Evolutionary conservation across 108 stramenopile species (phyloP).

Genomic region (Aurantiochytrium sp.): DNA sequence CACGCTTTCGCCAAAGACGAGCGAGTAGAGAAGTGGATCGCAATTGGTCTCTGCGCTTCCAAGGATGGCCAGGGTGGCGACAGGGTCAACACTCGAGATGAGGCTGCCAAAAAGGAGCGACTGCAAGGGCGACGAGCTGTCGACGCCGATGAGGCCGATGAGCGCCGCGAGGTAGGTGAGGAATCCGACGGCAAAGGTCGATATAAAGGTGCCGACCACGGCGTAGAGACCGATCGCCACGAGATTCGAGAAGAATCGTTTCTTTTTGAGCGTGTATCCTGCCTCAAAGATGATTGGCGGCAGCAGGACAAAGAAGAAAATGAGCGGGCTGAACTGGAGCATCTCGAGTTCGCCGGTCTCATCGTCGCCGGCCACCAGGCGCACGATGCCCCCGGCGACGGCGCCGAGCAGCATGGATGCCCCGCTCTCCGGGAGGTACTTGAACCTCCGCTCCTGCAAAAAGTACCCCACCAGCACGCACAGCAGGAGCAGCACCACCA

Average conservation of each 20-base stretch:
- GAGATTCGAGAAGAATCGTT: constrained; percentile 85
- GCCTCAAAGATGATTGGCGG: constrained; percentile 98
- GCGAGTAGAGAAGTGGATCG: constrained; percentile 78
- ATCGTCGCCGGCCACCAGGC: constrained; percentile 44
- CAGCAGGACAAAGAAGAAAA: constrained; percentile 89
- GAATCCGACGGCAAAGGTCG: constrained; percentile 83
- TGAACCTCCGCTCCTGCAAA: constrained; percentile 61
- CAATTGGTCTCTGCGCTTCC: constrained; percentile 62
- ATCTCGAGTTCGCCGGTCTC: constrained; percentile 43
- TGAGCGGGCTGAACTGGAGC: constrained; percentile 71
- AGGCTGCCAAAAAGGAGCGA: constrained; percentile 83
- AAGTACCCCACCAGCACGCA: constrained; percentile 61
- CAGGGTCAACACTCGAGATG: constrained; percentile 90
- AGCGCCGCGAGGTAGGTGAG: constrained; percentile 63
- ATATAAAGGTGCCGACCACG: constrained; percentile 81
- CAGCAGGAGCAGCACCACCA: constrained; percentile 65
- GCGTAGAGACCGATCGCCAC: constrained; percentile 82
- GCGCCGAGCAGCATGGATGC: constrained; percentile 70
- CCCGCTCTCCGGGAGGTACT: constrained; percentile 67
- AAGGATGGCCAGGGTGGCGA: constrained; percentile 90
- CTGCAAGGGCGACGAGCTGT: constrained; percentile 84
- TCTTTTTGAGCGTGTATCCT: constrained; percentile 73
- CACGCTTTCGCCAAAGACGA: constrained; percentile 91
- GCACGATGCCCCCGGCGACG: constrained; percentile 62
- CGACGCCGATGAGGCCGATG: constrained; percentile 64